Percentiles rank a stretch among this genome's conserved stretches.
phyloP scores from a whole-genome alignment of 805 yeast species.

The Brettanomyces anomalus region DNA sequence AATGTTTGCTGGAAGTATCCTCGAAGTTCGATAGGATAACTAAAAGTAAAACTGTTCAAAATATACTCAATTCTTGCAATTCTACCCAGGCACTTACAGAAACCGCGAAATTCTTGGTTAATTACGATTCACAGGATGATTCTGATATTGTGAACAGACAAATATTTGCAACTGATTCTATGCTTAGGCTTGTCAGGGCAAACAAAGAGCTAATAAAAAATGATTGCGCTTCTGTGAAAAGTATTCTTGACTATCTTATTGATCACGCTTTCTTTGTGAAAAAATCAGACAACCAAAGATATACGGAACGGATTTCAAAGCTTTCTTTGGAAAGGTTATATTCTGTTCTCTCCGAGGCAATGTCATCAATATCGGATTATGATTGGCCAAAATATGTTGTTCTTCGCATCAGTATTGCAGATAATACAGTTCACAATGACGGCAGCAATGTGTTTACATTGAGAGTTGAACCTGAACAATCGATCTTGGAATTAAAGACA shows the following conservation, averaged over 20 bases:
- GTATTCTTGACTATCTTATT: conserved; percentile 17
- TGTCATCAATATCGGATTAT: conserved; percentile 8
- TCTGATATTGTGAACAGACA: conserved; percentile 15
- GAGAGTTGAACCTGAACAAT: conserved; percentile 2
- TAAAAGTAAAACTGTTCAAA: conserved; percentile 57
- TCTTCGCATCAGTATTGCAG: conserved; percentile 34
- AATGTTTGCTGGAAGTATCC: conserved; percentile 38
- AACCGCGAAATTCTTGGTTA: conserved; percentile 8
- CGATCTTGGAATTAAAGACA: conserved; percentile 42
- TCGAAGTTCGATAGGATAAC: conserved; percentile 71
- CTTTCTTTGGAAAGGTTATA: conserved; percentile 54
- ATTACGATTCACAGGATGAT: conserved; percentile 10
- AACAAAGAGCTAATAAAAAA: conserved; percentile 11
- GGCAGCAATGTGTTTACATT: conserved; percentile 15
- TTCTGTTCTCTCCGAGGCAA: conserved; percentile 45
- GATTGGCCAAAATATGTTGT: conserved; percentile 12
- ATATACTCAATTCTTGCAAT: conserved; percentile 21
- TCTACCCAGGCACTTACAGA: conserved; percentile 7
- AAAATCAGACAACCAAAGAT: background rate
- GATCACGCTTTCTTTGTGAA: conserved; percentile 15
- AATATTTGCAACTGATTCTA: conserved; percentile 18
- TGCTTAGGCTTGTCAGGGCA: conserved; percentile 23
- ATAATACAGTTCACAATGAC: conserved; percentile 26
- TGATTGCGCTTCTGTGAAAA: conserved; percentile 4
- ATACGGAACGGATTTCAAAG: conserved; percentile 22